Percentiles rank a stretch among this genome's conserved stretches.
phyloP scores from a whole-genome alignment of 768 basidiomycete species.

The Multifurca ochricompacta region DNA sequence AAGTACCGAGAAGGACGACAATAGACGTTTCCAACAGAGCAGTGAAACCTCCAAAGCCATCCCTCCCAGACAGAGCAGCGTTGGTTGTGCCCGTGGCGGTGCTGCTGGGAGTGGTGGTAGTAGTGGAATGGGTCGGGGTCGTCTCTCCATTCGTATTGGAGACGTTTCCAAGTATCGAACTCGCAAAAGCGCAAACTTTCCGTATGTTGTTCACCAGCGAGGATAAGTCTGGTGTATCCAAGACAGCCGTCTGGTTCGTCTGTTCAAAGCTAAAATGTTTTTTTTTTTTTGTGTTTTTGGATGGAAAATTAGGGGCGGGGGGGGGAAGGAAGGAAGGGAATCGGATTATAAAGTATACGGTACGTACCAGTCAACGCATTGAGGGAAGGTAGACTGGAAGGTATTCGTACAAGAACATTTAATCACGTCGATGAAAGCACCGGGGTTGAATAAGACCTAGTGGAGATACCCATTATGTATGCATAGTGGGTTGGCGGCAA shows the following conservation, averaged over 20 bases:
- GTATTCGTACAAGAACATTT: slow-evolving; percentile 53
- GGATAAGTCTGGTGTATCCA: slow-evolving; percentile 41
- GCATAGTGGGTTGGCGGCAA: not conserved
- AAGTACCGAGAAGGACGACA: not conserved
- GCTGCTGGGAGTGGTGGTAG: slow-evolving; percentile 15
- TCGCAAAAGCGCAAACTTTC: slow-evolving; percentile 43
- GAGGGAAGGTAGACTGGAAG: slow-evolving; percentile 42
- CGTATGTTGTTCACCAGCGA: slow-evolving; percentile 42
- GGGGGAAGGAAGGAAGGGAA: not conserved
- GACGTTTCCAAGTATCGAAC: slow-evolving; percentile 46
- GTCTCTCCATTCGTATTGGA: slow-evolving; percentile 37
- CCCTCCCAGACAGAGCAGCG: not conserved
- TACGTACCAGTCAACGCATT: slow-evolving; percentile 59
- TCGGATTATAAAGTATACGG: not conserved
- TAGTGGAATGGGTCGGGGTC: slow-evolving; percentile 24
- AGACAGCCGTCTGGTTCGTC: slow-evolving; percentile 48
- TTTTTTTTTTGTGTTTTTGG: too few species aligned
- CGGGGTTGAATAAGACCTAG: slow-evolving; percentile 60
- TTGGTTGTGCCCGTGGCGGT: not conserved
- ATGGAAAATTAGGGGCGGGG: too few species aligned
- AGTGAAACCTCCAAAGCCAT: not conserved
- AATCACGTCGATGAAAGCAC: slow-evolving; percentile 53
- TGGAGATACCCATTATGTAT: too few species aligned
- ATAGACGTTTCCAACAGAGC: too few species aligned
- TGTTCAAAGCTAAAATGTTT: slow-evolving; percentile 53